Conservation (phyloP, 106 monocot species). For the Acorus gramineus region DNA sequence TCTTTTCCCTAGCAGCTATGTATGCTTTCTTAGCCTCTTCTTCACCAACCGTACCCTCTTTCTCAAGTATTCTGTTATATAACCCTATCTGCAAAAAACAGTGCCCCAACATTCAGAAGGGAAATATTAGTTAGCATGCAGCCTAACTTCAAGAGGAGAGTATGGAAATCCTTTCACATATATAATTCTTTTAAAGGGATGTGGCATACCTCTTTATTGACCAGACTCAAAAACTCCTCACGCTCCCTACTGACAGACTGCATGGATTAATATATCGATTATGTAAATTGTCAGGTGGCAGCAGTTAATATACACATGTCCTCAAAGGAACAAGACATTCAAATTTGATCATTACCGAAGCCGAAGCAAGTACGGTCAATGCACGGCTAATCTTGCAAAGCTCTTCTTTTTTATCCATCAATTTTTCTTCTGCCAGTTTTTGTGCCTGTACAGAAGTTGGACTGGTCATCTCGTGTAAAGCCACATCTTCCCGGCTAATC, state of each 20-base stretch:
- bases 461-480: conserved; percentile 53
- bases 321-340: too few relatives aligned
- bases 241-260: conserved; percentile 90
- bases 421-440: conserved; percentile 25
- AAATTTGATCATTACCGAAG: conserved; percentile 42
- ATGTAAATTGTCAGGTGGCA: too few relatives aligned
- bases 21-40: conserved; percentile 96
- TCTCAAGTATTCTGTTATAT: conserved; percentile 80
- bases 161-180: too few relatives aligned
- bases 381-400: conserved; percentile 86
- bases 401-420: conserved; percentile 50
- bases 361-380: conserved; percentile 81
- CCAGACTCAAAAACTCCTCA: conserved; percentile 66
- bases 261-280: conserved; percentile 1
- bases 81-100: conserved; percentile 59
- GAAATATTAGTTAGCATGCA: too few relatives aligned
- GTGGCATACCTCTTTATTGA: conserved; percentile 66
- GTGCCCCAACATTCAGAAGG: too few relatives aligned
- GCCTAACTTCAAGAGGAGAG: too few relatives aligned
- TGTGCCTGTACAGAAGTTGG: conserved; percentile 54
- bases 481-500: conserved; percentile 38
- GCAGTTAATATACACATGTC: too few relatives aligned
- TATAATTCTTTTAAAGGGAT: not conserved
- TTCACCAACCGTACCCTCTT: conserved; percentile 83
- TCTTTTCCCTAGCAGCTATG: conserved; percentile 52